Evolutionary conservation across 805 yeast genomes (phyloP).

Genomic region (Cyberlindnera mycetangii): DNA sequence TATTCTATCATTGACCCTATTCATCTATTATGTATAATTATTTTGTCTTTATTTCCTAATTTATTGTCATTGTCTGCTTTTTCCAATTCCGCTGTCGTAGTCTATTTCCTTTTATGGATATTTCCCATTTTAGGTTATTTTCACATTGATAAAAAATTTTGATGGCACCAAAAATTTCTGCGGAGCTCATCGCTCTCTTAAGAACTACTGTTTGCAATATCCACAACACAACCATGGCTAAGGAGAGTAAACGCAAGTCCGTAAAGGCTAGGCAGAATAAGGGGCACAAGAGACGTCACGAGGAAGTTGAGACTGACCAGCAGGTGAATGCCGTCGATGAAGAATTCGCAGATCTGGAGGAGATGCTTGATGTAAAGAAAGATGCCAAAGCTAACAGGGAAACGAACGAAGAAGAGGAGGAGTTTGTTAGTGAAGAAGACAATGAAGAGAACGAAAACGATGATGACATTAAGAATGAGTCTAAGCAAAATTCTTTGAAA

Average conservation of each 20-base stretch:
- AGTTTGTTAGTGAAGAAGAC: slow-evolving; percentile 22
- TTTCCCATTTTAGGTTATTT: slow-evolving; percentile 6
- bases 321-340: slow-evolving; percentile 53
- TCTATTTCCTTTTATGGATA: not conserved
- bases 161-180: slow-evolving; percentile 14
- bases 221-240: slow-evolving; percentile 16
- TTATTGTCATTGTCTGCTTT: not conserved
- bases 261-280: slow-evolving; percentile 17
- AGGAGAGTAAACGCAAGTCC: slow-evolving; percentile 10
- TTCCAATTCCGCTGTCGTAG: not conserved
- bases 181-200: slow-evolving; percentile 5
- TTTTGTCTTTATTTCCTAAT: not conserved
- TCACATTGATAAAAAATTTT: slow-evolving; percentile 7
- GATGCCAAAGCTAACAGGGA: slow-evolving; percentile 18
- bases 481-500: slow-evolving; percentile 11
- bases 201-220: no score
- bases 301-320: slow-evolving; percentile 37
- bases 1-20: not conserved
- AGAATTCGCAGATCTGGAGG: slow-evolving; percentile 57
- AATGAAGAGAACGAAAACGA: slow-evolving; percentile 19
- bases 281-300: slow-evolving; percentile 29
- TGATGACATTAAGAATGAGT: slow-evolving; percentile 15
- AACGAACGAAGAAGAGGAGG: slow-evolving; percentile 9
- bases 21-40: not conserved
- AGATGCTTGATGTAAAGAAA: slow-evolving; percentile 46